A percentile compares a stretch with the other conserved stretches of the same genome.
phyloP scores from a whole-genome alignment of 2,329 filamentous ascomycete genomes.

The Penicillium polonicum region DNA sequence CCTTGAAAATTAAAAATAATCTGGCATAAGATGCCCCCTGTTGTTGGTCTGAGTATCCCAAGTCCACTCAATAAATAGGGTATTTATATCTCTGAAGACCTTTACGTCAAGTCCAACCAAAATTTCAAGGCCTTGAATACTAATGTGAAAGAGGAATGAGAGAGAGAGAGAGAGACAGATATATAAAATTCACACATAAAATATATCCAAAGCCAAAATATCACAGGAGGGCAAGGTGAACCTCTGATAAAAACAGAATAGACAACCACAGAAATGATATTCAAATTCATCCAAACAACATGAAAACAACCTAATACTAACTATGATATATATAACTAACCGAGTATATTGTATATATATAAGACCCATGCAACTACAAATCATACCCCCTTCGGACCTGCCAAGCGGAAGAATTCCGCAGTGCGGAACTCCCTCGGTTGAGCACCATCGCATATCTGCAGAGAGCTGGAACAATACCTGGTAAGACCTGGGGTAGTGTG shows the following conservation, averaged over 20 bases:
- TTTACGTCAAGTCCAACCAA: neutral
- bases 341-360: too few species aligned
- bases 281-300: neutral
- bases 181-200: too few species aligned
- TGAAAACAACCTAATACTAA: neutral
- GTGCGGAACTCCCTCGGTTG: conserved; percentile 11
- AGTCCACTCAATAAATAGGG: neutral
- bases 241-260: too few species aligned
- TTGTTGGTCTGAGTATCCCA: neutral
- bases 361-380: neutral
- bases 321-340: neutral
- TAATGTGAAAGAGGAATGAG: neutral
- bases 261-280: neutral
- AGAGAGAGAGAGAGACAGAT: too few species aligned
- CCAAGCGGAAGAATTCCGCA: conserved; percentile 12
- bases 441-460: too few species aligned
- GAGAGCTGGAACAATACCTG: conserved; percentile 1
- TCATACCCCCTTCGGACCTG: neutral
- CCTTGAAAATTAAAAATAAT: neutral
- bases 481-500: conserved; percentile 15
- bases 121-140: neutral
- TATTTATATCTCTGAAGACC: neutral
- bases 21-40: neutral
- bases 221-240: too few species aligned
- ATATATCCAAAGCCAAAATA: too few species aligned